Conservation (phyloP, 495 filamentous ascomycete genomes). For the Neurospora pannonica region DNA sequence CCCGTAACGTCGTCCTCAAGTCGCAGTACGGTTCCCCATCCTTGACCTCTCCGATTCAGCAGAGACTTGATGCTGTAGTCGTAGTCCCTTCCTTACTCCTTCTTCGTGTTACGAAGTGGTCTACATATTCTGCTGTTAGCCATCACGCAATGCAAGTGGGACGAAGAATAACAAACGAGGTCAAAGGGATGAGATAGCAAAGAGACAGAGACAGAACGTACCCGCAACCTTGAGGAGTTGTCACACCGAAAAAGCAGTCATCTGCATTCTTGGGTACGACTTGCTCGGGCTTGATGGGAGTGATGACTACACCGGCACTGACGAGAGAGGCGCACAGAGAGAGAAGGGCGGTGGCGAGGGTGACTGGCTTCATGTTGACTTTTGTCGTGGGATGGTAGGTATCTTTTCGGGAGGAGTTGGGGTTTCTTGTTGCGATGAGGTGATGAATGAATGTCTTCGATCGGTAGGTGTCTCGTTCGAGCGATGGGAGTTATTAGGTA, state of each 20-base stretch:
- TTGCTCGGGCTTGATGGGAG: slow-evolving; percentile 34
- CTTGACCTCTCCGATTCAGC: not conserved
- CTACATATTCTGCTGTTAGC: not conserved
- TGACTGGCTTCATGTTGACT: slow-evolving; percentile 28
- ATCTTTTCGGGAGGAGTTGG: not conserved
- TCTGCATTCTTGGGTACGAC: slow-evolving; percentile 28
- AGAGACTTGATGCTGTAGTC: not conserved
- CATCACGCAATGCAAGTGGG: not conserved
- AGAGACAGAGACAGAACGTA: slow-evolving; percentile 17
- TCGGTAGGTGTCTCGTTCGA: not conserved
- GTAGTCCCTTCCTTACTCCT: not conserved
- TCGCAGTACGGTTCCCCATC: not conserved
- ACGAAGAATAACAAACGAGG: not conserved
- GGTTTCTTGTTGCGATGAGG: not conserved
- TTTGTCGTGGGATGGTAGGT: not conserved
- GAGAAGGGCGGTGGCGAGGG: slow-evolving; percentile 21
- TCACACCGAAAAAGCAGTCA: slow-evolving; percentile 42
- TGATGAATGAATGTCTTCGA: not conserved
- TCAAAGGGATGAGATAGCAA: not conserved
- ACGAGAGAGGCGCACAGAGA: slow-evolving; percentile 34
- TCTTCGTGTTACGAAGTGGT: not conserved
- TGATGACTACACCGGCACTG: slow-evolving; percentile 38
- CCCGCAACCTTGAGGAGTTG: slow-evolving; percentile 40
- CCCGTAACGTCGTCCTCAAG: not conserved
- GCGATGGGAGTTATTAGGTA: not conserved